Evolutionary conservation across 768 basidiomycete genomes (phyloP), one percentile per base, ranked within the genome.

Genomic region (Tricholoma sp.): DNA sequence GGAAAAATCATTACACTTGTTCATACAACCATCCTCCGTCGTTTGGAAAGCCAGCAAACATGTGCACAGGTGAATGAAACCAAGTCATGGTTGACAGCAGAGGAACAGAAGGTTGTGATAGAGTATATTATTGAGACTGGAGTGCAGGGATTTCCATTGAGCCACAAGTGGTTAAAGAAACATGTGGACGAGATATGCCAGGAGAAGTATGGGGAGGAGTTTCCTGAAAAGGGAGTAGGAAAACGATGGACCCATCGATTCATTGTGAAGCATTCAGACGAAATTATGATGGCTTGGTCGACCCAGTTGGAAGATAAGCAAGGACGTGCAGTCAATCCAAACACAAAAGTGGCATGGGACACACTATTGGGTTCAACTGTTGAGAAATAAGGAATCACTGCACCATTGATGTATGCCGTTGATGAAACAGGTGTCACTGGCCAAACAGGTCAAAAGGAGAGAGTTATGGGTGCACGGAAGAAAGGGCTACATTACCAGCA

Each of bases 241-340:
- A 24, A 50, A 29, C n/a, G 54, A 11, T 58, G 53, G 57, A 32
- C 50, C 18, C 3, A 53, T 36, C 32, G 28, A 4, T 58, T 58
- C 17, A n/a, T 59, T 24, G 31, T 54, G 24, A 59, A 36, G 32
- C 54, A 59, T 52, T 32, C 18, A 13, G 51, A 55, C n/a, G 10
- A 53, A 33, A 57, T 76, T 1, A 61, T 65, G 34, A 66, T 66
- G 5, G 67, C 67, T 57, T 71, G 69, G 70, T 65, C 66, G 51
- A 67, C 65, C 36, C 61, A 69, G 5, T 66, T 77, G 1, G 71
- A 69, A 52, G 70, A 58, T 24, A 57, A 68, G 53, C 53, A 65
- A 18, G 73, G 68, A 9, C 48, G 59, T 12, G 60, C 63, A 9
- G 59, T 72, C 11, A 74, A 73, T 59, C 69, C 66, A 0, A 59